Evolutionary conservation across 257 asterid species (phyloP), one percentile per base, ranked within the genome.

Genomic region (Coffea canephora): DNA sequence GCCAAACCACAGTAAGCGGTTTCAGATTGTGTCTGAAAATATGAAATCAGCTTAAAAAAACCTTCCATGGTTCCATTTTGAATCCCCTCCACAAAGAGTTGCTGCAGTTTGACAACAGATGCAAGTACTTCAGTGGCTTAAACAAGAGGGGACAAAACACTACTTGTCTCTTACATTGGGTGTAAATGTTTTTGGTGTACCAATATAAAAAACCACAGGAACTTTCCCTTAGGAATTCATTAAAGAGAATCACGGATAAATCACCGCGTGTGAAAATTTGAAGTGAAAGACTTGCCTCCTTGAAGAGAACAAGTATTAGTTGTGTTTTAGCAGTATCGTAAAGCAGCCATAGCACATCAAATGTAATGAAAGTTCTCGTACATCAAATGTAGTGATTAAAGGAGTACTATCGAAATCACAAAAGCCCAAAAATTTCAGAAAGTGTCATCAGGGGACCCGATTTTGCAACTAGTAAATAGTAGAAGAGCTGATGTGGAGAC

Each of bases 1-100:
- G 99, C 99, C 90, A 96, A 82, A 69, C 99, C 99, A 86, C 99
- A 96, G 77, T 87, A 96, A 73, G 99, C 97, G 82, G 99, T 98
- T 86, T 96, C 99, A 67, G 99, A 96, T 78, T 96, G 99, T 77
- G 99, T 96, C 89, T 96, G 98, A 86, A 96, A 96, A 90, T 90
- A 89, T 78, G 99, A 92, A 46, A 96, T 92, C 90, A 96, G 83
- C 87, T 88, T 96, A 91, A 93, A 96, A 83, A 96, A 96, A 21
- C 96, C 94, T 89, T 94, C 98, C 99, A 96, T 91, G 6, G 92
- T 92, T 80, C 99, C 99, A 85, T 85, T 87, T 82, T 90, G 97
- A 71, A 90, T 90, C 69, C 98, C 98, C 87, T 96, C 99, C 70
- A 89, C 77, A 80, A 96, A 94, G 25, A 96, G 97, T 85, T 89